Evolutionary conservation across 2,329 filamentous ascomycete genomes (phyloP), one percentile per base, ranked within the genome.

Genomic region (Diaporthe citrichinensis): DNA sequence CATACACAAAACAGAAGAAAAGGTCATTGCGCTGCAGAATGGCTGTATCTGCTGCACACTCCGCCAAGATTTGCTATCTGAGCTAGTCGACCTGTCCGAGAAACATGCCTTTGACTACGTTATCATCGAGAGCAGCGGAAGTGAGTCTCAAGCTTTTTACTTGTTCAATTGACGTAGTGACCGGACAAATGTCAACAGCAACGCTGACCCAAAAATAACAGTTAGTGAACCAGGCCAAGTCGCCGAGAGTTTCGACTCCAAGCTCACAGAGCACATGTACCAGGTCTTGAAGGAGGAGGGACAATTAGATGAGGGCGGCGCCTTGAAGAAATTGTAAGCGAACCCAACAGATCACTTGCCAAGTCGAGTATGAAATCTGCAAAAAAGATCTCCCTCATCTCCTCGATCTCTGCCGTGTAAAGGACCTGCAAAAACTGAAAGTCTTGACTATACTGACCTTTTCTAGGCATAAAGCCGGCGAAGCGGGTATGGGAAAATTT

Each of bases 41-140:
- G 92, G 93, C 14, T 95, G 93, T 78, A 95, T 95, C 79, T 95
- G 93, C 85, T 95, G 93, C 79, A 95, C 93, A 0, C 86, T 95
- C 0, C 90, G 93, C 4, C 92, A 93, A 1, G 93, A 95, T 74
- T 83, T 95, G 1, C 87, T 95, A 0, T 90, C 93, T 76, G 93
- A 95, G 80, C 88, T 95, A 0, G 92, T 92, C 0, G 88, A 88
- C 0, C 85, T 95, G 1, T 88, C 92, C 0, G 89, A 92, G 79
- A 86, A 91, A 1, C 88, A 90, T 25, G 85, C 88, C 68, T 92
- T 94, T 51, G 92, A 95, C 81, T 94, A 95, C 81, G 90, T 94
- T 36, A 86, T 94, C 53, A 93, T 94, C 57, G 93, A 94, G 82
- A 94, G 92, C 80, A 73, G 71, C n/a, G 71, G 71, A 28, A 73